Evolutionary conservation across 331 rosid genomes (phyloP).

Genomic region (Prunus yedoensis): DNA sequence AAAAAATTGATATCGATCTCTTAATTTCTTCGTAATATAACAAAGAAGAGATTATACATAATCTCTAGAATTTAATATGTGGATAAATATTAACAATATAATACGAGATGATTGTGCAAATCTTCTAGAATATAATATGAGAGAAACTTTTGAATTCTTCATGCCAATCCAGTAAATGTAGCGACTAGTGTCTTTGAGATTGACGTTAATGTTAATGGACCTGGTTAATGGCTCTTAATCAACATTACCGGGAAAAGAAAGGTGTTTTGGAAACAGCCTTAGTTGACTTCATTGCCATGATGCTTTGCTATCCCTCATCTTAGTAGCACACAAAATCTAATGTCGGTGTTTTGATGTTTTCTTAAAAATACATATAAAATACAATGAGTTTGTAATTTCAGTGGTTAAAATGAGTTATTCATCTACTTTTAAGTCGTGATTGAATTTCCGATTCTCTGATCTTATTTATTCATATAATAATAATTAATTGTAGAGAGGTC

Average conservation of each 20-base stretch:
- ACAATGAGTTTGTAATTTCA: too few relatives aligned
- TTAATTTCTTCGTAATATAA: too few relatives aligned
- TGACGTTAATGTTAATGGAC: not conserved
- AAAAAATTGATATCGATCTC: too few relatives aligned
- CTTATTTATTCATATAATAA: too few relatives aligned
- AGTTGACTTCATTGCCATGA: not conserved
- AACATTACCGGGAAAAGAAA: not conserved
- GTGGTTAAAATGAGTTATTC: accelerated
- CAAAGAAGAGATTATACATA: too few relatives aligned
- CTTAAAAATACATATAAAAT: too few relatives aligned
- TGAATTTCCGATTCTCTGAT: accelerated
- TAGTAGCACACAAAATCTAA: too few relatives aligned
- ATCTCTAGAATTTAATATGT: not conserved
- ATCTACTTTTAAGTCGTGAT: accelerated
- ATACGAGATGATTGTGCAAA: not conserved
- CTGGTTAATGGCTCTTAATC: not conserved
- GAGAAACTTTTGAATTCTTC: not conserved
- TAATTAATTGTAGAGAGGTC: too few relatives aligned
- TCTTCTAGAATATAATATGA: not conserved
- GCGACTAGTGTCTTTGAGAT: not conserved
- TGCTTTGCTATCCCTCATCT: not conserved
- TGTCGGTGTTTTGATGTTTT: too few relatives aligned
- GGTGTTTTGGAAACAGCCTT: not conserved
- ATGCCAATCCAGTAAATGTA: not conserved
- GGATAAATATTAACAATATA: not conserved